Base-by-base conservation (phyloP, 2,329 filamentous ascomycete species). In the Mycosphaerella sp. region DNA sequence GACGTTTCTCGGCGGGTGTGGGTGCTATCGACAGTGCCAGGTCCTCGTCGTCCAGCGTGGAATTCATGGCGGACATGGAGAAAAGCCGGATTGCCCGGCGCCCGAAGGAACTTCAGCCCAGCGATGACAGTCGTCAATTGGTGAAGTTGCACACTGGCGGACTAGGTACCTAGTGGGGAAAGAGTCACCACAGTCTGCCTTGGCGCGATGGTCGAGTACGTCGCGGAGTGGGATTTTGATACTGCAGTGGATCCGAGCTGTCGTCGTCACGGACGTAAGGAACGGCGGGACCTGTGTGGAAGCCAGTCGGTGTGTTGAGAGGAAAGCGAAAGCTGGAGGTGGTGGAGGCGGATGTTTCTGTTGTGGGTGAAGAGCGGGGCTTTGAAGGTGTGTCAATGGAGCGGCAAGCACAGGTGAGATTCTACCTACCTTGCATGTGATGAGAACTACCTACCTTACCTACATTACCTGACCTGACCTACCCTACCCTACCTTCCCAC, bases 1-100 rank as follows among this genome's bases (percentile, higher is more conserved):
- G 66, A 44, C 64, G 66, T 44, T 55, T 54, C 51, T 55, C 54
- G 29, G 49, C 54, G 21, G 45, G 54, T 31, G 54, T 56, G n/a
- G 49, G 54, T 40, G 67, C 66, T 48, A 73, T 72, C 55, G 70
- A 70, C 32, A 73, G 62, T 38, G 71, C 69, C 29, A 72, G 63
- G 49, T 72, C 71, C 51, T 73, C 71, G 55, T 72, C 71, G 61
- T 72, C 71, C 46, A 72, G 59, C 2, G 69, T 63, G 43, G 70
- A 68, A 12, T 67, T 64, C 70, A 73, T 73, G 58, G 7, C 65
- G 55, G 45, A 32, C 48, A 54, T 34, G 14, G 12, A 31, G n/a
- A 46, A 39, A 39, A 34, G 42, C 32, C 45, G 48, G 14, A 32
- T 14, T 45, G 56, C 54, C 59, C 56, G 56, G 34, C 49, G 40